Percentiles rank a stretch among this genome's conserved stretches.
phyloP scores from a whole-genome alignment of 2,329 filamentous ascomycete species.

The Neofusicoccum sp. region DNA sequence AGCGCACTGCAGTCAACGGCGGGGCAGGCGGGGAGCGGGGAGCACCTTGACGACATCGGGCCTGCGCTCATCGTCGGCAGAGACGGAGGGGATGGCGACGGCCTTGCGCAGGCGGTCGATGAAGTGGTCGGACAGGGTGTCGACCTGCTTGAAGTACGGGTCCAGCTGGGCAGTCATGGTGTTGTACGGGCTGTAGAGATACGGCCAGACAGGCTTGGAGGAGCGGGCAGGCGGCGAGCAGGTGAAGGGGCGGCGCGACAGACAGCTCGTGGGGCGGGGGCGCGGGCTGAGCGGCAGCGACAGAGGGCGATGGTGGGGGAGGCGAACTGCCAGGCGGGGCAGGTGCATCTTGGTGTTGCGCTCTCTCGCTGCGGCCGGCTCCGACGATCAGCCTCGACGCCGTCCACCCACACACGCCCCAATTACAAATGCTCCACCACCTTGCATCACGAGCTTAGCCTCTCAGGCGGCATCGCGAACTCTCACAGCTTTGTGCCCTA shows the following conservation, averaged over 20 bases:
- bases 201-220: constrained; percentile 39
- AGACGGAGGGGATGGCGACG: constrained; percentile 94
- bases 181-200: constrained; percentile 46
- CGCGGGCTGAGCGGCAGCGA: not conserved
- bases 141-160: constrained; percentile 89
- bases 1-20: constrained; percentile 10
- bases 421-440: too few relatives aligned
- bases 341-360: constrained; percentile 18
- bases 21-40: constrained; percentile 11
- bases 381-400: not conserved
- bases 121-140: constrained; percentile 73
- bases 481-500: too few relatives aligned
- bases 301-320: constrained; percentile 15
- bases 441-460: too few relatives aligned
- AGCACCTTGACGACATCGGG: constrained; percentile 80
- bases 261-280: not conserved
- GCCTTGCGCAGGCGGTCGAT: constrained; percentile 88
- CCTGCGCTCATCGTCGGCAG: constrained; percentile 82
- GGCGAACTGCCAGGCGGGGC: constrained; percentile 14
- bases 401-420: not conserved
- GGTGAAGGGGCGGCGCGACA: constrained; percentile 5
- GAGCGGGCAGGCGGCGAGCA: not conserved
- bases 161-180: constrained; percentile 95
- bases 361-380: constrained; percentile 4
- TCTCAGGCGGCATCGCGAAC: too few relatives aligned